Base-by-base conservation (phyloP, 352 stramenopile genomes). In the Globisporangium parvum region DNA sequence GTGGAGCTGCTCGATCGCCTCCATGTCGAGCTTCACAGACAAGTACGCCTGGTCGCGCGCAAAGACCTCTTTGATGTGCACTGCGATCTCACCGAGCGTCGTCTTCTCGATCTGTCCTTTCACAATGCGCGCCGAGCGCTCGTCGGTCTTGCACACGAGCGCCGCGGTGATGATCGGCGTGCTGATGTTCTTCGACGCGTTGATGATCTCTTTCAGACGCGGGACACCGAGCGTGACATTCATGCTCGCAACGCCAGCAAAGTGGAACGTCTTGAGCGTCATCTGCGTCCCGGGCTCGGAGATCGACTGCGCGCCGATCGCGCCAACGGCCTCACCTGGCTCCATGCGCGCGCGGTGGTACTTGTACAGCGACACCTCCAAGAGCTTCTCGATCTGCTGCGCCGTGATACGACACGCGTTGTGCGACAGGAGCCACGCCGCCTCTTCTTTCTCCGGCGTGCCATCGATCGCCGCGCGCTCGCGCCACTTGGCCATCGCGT, bases 141-240 rank as follows among this genome's bases (percentile, higher is more conserved):
- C 96, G 66, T 98, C 97, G 5, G 98, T 85, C 67, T 97, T 94
- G 73, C 95, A 93, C 46, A 98, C 90, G 3, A 99, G 69, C 45
- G 96, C 86, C 0, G 96, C 97, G 41, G 97, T 99, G 71, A 99
- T 99, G 69, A 99, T 99, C 33, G 98, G 98, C 35, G 98, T 99
- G 47, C 92, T 98, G 62, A 99, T 99, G 14, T 88, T 79, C 70
- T 99, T 98, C 14, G 91, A 96, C 1, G 91, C 93, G 62, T 97
- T 98, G 64, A 98, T 98, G 59, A 98, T 98, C 61, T 98, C 93
- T 73, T 98, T 98, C 24, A 99, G 77, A 47, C 97, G 95, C n/a
- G 97, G 97, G 41, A 99, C 97, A 79, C 97, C 97, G 8, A 99
- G 85, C 26, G 97, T 99, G 41, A 99, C 97, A 77, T 99, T 99